Base-by-base conservation (phyloP, 225 moss, liverwort and hornwort genomes). In the Physcomitrium patens region DNA sequence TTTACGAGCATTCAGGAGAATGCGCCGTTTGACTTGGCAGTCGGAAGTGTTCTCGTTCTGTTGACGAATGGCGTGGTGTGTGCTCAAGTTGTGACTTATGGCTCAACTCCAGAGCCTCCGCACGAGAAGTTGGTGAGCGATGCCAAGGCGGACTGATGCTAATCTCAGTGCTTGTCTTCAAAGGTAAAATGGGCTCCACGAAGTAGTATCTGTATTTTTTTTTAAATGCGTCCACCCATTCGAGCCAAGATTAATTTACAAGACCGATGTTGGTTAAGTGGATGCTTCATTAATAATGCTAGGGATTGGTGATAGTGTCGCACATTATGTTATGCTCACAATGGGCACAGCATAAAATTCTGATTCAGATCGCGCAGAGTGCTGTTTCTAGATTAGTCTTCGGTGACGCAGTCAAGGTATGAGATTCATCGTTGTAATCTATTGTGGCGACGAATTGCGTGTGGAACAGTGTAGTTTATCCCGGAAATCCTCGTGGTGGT, bases 1-100 rank as follows among this genome's bases (percentile, higher is more conserved):
- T 87, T 97, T 48, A 94, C 97, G 0, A 93, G 90, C 70, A 54
- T 94, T 17, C 97, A 94, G 78, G 94, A 88, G 75, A 69, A 69
- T 49, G 94, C 94, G 70, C 97, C 94, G 54, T 56, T 79, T 1
- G 89, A 85, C 79, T 93, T 97, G 94, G 76, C 93, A 2, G 23
- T 97, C 1, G 96, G 96, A 37, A 87, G 91, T 50, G 65, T 83
- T 45, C 82, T 97, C 16, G 97, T 93, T 16, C 61, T 93, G 66
- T 43, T 93, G 71, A 89, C 89, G 9, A 97, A 94, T 10, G 97
- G 94, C 48, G 72, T 84, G 15, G 76, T 97, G 19, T 82, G 92
- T 24, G 79, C 77, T 19, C 97, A 97, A 82, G 90, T 94, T 42
- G 41, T 69, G 10, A 50, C 3, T 31, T 85, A 78, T 44, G 70